phyloP scores from a whole-genome alignment of 768 basidiomycete species.

The Lentinula guzmanii region DNA sequence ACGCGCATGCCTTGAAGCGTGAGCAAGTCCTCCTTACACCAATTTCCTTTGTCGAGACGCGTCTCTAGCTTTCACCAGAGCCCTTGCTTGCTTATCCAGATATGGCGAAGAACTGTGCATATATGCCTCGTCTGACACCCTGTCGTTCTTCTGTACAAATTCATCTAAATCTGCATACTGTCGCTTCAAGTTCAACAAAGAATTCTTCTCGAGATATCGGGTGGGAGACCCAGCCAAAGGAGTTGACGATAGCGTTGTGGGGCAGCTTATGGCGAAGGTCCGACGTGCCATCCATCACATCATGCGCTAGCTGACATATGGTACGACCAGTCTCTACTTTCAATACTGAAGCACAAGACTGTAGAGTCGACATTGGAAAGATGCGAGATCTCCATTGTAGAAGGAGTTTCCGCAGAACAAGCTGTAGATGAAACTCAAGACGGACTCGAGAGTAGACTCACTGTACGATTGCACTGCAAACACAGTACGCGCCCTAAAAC shows the following conservation, averaged over 20 bases:
- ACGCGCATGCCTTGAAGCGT: conserved; percentile 41
- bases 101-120: conserved; percentile 80
- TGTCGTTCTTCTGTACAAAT: conserved; percentile 72
- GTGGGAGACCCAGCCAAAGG: conserved; percentile 22
- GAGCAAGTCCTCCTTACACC: conserved; percentile 4
- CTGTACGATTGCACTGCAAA: conserved; percentile 75
- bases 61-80: conserved; percentile 64
- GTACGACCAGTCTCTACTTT: conserved; percentile 52
- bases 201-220: conserved; percentile 67
- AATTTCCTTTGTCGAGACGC: conserved; percentile 12
- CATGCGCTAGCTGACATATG: conserved; percentile 3
- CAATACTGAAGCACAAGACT: conserved; percentile 67
- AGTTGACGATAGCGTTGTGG: conserved; percentile 38
- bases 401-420: conserved; percentile 32
- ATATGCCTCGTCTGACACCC: conserved; percentile 50
- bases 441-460: conserved; percentile 63
- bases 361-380: conserved; percentile 73
- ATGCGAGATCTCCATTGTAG: conserved; percentile 68
- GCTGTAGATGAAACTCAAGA: conserved; percentile 45
- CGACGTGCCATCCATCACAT: conserved; percentile 4
- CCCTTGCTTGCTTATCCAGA: conserved; percentile 69
- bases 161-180: conserved; percentile 79
- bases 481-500: conserved; percentile 46
- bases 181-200: conserved; percentile 61
- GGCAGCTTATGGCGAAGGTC: conserved; percentile 70